A percentile compares a stretch with the other conserved stretches of the same genome.
Conservation (phyloP, 1,139 yeast genomes). For the Meyerozyma smithsonii region DNA sequence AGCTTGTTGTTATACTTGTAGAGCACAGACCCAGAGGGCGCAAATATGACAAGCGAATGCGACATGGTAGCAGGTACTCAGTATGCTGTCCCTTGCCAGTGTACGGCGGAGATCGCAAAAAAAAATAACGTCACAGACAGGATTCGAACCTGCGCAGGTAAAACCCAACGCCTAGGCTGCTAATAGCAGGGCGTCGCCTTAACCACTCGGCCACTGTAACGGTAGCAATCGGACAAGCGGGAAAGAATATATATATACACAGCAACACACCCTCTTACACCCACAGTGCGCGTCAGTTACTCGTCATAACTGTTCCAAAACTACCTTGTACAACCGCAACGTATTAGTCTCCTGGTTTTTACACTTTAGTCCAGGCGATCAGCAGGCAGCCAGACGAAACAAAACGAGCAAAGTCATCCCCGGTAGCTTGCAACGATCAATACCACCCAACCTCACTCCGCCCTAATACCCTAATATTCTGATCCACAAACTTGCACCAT, state of each 20-base stretch:
- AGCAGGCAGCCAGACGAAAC: no score
- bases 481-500: constrained; percentile 16
- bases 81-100: not conserved
- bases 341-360: no score
- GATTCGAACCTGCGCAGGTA: constrained; percentile 7
- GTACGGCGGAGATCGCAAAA: not conserved
- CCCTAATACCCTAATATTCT: no score
- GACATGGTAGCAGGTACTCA: constrained; percentile 15
- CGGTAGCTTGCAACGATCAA: no score
- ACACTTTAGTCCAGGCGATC: no score
- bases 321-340: no score
- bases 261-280: not conserved
- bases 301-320: not conserved
- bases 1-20: constrained; percentile 36
- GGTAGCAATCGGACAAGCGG: not conserved
- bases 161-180: constrained; percentile 16
- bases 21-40: constrained; percentile 33
- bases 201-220: constrained; percentile 33
- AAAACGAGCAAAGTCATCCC: no score
- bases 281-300: not conserved
- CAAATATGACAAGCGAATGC: constrained; percentile 31
- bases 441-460: no score
- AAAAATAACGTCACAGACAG: constrained; percentile 4
- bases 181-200: constrained; percentile 30
- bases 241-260: not conserved